A percentile compares a stretch with the other conserved stretches of the same genome.
phyloP scores from a whole-genome alignment of 495 filamentous ascomycete genomes.

The Articulospora tetracladia region DNA sequence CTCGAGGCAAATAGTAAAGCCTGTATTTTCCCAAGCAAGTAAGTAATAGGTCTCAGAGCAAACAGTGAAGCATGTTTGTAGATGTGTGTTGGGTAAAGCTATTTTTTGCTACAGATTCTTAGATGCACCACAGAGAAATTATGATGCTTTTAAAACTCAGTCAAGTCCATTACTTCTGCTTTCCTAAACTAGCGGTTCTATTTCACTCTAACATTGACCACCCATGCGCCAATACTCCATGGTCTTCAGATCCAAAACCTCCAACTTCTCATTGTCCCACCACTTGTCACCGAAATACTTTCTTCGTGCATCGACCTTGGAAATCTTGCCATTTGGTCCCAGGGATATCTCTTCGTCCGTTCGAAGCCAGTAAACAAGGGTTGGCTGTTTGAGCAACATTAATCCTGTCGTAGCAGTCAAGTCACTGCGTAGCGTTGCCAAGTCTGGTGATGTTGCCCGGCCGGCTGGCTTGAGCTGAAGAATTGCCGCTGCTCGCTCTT shows the following conservation, averaged over 20 bases:
- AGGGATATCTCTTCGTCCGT: conserved; percentile 11
- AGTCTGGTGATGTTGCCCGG: background rate
- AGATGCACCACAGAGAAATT: background rate
- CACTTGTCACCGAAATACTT: conserved; percentile 8
- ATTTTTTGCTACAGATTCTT: background rate
- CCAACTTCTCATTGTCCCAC: conserved; percentile 3
- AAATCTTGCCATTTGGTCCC: conserved; percentile 10
- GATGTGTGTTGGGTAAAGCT: background rate
- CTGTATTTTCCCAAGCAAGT: background rate
- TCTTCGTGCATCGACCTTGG: background rate
- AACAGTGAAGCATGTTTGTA: background rate
- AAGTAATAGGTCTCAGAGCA: background rate
- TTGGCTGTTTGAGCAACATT: conserved; percentile 14
- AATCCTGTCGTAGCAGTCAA: conserved; percentile 3
- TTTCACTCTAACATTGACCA: conserved; percentile 9
- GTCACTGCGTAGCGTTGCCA: conserved; percentile 11
- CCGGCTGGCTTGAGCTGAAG: conserved; percentile 1
- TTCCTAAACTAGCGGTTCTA: background rate
- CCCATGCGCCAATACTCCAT: conserved; percentile 14
- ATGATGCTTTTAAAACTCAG: background rate
- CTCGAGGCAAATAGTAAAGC: background rate
- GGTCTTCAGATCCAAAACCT: conserved; percentile 7
- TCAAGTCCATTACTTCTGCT: background rate
- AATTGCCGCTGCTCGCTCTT: conserved; percentile 14
- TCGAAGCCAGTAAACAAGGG: conserved; percentile 11